Evolutionary conservation across 768 basidiomycete species (phyloP).

Genomic region (Lentinula boryana): DNA sequence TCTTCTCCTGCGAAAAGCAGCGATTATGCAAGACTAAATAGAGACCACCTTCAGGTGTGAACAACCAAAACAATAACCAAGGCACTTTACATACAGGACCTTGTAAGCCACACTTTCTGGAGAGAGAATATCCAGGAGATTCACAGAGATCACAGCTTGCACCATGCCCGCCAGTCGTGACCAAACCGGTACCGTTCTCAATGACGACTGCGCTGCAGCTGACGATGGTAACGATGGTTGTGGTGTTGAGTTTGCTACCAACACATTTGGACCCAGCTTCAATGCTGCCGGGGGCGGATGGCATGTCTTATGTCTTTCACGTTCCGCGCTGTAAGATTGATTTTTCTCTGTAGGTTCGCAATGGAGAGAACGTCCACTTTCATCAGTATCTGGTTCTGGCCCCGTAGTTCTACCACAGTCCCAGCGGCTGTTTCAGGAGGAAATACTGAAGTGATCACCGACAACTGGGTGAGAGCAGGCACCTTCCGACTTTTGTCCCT

Average conservation of each 20-base stretch:
- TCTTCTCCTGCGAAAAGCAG: not conserved
- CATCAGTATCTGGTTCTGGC: slow-evolving; percentile 74
- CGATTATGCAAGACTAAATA: not conserved
- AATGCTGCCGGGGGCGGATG: slow-evolving; percentile 59
- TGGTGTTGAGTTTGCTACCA: slow-evolving; percentile 37
- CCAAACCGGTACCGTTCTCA: slow-evolving; percentile 20
- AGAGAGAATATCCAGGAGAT: not conserved
- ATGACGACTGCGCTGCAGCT: slow-evolving; percentile 43
- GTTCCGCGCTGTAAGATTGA: not conserved
- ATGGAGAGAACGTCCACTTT: slow-evolving; percentile 50
- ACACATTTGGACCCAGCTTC: slow-evolving; percentile 53
- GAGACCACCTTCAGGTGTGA: slow-evolving; percentile 26
- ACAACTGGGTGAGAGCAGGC: slow-evolving; percentile 38
- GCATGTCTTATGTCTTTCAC: slow-evolving; percentile 23
- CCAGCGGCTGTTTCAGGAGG: slow-evolving; percentile 43
- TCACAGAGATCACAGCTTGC: slow-evolving; percentile 31
- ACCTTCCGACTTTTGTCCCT: not conserved
- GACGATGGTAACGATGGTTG: slow-evolving; percentile 51
- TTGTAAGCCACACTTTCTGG: slow-evolving; percentile 20
- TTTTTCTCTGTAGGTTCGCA: slow-evolving; percentile 42
- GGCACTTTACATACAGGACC: slow-evolving; percentile 52
- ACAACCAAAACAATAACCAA: slow-evolving; percentile 45
- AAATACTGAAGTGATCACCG: slow-evolving; percentile 36
- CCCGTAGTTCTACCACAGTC: slow-evolving; percentile 33
- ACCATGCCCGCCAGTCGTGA: slow-evolving; percentile 31